Evolutionary conservation across 2,329 filamentous ascomycete genomes (phyloP).

Genomic region (Beauveria sp.): DNA sequence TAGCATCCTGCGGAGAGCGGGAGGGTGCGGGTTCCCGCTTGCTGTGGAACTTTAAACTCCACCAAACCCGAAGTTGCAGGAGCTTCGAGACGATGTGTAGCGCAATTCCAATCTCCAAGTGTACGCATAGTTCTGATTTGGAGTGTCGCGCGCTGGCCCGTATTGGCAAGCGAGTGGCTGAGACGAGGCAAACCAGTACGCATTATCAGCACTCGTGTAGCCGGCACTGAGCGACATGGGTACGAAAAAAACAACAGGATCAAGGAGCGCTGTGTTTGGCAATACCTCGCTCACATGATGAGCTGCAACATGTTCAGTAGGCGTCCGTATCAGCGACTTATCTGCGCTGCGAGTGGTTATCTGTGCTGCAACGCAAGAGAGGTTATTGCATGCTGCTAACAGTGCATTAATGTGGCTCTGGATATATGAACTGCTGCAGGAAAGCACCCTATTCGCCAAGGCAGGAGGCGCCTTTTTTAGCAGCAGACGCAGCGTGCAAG

Average conservation of each 20-base stretch:
- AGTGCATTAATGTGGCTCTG: constrained; percentile 4
- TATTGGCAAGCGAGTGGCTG: background rate
- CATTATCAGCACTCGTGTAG: background rate
- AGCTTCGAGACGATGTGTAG: background rate
- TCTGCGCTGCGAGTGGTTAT: background rate
- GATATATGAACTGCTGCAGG: background rate
- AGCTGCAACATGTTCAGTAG: background rate
- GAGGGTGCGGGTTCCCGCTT: constrained; percentile 10
- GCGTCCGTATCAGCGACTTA: too few relatives aligned
- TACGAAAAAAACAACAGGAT: background rate
- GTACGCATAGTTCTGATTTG: background rate
- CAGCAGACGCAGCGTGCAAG: background rate
- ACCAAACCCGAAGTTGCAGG: constrained; percentile 1
- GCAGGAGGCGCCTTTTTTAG: background rate
- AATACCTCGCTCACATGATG: background rate
- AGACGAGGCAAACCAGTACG: background rate
- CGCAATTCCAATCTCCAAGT: background rate
- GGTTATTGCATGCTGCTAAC: background rate
- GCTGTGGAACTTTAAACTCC: constrained; percentile 9
- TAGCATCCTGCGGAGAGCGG: constrained; percentile 4
- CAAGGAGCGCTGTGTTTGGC: background rate
- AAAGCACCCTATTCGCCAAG: constrained; percentile 4
- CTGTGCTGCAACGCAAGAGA: background rate
- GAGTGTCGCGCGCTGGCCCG: background rate
- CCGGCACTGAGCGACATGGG: background rate